A percentile compares a stretch with the other conserved stretches of the same genome.
Evolutionary conservation across 371 early-diverging fungal genomes (phyloP).

Genomic region (Actinomucor elegans): DNA sequence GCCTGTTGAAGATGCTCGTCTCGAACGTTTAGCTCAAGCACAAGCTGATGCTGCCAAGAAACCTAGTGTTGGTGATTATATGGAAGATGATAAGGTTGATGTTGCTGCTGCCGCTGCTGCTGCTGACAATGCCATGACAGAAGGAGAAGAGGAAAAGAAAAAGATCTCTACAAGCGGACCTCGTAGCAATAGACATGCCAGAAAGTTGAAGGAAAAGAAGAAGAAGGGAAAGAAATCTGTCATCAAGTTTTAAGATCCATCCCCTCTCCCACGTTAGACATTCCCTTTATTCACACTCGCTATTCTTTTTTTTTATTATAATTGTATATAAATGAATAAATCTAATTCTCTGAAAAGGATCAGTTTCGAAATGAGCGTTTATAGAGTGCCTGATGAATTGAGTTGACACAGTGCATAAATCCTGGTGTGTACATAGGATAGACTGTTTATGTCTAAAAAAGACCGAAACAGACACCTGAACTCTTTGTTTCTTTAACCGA

Average conservation of each 20-base stretch:
- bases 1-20: conserved; percentile 47
- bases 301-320: not conserved
- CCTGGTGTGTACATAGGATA: too few relatives aligned
- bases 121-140: conserved; percentile 7
- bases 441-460: too few relatives aligned
- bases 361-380: too few relatives aligned
- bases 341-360: too few relatives aligned
- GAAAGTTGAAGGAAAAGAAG: conserved; percentile 39
- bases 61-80: conserved; percentile 47
- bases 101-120: not conserved
- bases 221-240: conserved; percentile 24
- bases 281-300: not conserved
- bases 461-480: too few relatives aligned
- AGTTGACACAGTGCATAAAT: too few relatives aligned
- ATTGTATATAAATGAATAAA: too few relatives aligned
- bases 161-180: conserved; percentile 44
- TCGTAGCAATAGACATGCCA: conserved; percentile 34
- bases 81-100: conserved; percentile 41
- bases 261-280: not conserved
- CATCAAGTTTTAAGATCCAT: conserved; percentile 21
- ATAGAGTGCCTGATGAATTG: too few relatives aligned
- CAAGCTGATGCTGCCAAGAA: conserved; percentile 48
- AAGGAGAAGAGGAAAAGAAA: conserved; percentile 7
- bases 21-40: conserved; percentile 42
- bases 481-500: too few relatives aligned